These are phyloP conservation scores for Pseudogymnoascus sp. DNA, from an alignment of 2,329 filamentous ascomycete genomes.

Conservation along the genomic window DNA sequence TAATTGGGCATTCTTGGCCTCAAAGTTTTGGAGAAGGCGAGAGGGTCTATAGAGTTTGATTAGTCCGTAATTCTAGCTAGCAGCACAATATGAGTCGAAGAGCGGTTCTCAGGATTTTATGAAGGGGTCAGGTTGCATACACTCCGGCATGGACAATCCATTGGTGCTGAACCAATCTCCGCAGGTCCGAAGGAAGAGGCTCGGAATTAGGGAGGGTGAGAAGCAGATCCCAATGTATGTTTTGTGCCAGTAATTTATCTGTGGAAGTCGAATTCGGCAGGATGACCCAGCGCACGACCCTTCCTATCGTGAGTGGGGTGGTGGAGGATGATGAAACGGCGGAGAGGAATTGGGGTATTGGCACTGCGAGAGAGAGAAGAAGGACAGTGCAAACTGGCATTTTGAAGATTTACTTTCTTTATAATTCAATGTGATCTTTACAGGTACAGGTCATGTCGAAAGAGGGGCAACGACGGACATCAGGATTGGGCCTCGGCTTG, in stretches of 20 bases:
- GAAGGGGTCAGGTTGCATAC: neutral
- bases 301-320: constrained; percentile 34
- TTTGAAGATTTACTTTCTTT: constrained; percentile 10
- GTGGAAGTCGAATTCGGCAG: constrained; percentile 35
- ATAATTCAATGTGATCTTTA: neutral
- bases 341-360: constrained; percentile 32
- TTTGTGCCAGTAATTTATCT: constrained; percentile 30
- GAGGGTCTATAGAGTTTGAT: constrained; percentile 25
- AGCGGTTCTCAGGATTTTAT: neutral
- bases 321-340: constrained; percentile 28
- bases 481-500: neutral
- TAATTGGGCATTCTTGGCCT: constrained; percentile 29
- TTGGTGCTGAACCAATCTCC: constrained; percentile 22
- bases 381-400: constrained; percentile 43
- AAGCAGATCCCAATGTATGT: constrained; percentile 37
- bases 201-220: constrained; percentile 32
- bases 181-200: constrained; percentile 24
- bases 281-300: constrained; percentile 41
- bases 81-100: neutral
- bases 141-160: constrained; percentile 35
- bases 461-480: neutral
- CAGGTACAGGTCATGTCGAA: neutral
- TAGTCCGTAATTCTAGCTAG: neutral
- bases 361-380: constrained; percentile 34
- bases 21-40: constrained; percentile 31